These are phyloP conservation scores for Flaveria floridana DNA, from an alignment of 140 eudicot species.

Conservation along the genomic window DNA sequence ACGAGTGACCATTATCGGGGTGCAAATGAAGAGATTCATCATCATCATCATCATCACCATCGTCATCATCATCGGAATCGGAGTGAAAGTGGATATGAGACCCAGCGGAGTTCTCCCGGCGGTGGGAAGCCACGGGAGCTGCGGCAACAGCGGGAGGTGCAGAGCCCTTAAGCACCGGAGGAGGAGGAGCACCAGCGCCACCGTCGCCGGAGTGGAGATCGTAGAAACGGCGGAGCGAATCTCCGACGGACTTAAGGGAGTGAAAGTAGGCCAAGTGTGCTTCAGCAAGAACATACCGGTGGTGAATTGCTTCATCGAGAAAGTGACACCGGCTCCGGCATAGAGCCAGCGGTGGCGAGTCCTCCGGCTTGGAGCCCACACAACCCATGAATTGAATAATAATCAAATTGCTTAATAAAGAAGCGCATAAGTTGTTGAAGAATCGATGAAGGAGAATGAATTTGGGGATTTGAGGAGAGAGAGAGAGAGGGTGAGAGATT, in stretches of 20 bases:
- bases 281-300: constrained; percentile 57
- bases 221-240: constrained; percentile 59
- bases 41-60: constrained; percentile 35
- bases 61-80: constrained; percentile 47
- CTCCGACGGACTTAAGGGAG: constrained; percentile 62
- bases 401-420: background rate
- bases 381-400: constrained; percentile 63
- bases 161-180: constrained; percentile 39
- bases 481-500: constrained; percentile 8
- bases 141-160: constrained; percentile 15
- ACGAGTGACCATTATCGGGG: constrained; percentile 20
- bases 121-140: constrained; percentile 27
- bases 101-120: constrained; percentile 47
- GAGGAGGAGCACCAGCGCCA: constrained; percentile 2
- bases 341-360: constrained; percentile 64
- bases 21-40: constrained; percentile 50
- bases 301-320: constrained; percentile 74
- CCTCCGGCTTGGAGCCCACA: constrained; percentile 71
- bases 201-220: constrained; percentile 31
- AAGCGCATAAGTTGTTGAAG: too few relatives aligned
- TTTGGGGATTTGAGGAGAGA: constrained; percentile 10
- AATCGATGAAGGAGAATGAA: background rate
- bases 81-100: constrained; percentile 73
- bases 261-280: constrained; percentile 69
- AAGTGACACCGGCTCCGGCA: constrained; percentile 70